Percentiles rank a stretch among this genome's conserved stretches.
These are phyloP conservation scores for Penicillium malachiteum DNA, from an alignment of 495 filamentous ascomycete genomes.

Conservation along the genomic window DNA sequence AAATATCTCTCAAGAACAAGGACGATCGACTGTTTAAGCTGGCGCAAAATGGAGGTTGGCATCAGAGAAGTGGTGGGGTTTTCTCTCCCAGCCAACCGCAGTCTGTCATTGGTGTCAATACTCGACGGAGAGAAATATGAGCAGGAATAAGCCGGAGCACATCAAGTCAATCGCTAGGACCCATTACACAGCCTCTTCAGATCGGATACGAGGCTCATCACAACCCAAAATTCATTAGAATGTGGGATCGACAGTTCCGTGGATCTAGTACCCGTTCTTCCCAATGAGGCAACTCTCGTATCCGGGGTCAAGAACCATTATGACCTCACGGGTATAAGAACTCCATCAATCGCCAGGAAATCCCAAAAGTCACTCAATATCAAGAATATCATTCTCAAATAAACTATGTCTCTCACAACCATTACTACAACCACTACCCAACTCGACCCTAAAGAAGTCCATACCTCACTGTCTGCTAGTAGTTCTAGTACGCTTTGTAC, in stretches of 20 bases:
- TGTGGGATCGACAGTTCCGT: constrained; percentile 6
- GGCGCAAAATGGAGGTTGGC: too few species aligned
- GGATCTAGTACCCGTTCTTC: not conserved
- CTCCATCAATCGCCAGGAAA: not conserved
- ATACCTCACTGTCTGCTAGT: constrained; percentile 8
- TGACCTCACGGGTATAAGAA: constrained; percentile 2
- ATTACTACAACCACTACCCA: constrained; percentile 7
- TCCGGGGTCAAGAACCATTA: constrained; percentile 5
- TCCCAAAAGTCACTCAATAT: not conserved
- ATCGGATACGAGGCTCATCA: not conserved
- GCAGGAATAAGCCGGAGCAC: too few species aligned
- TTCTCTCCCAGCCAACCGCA: too few species aligned
- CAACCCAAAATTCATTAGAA: not conserved
- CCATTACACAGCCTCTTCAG: not conserved
- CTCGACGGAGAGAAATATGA: too few species aligned
- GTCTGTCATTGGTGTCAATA: too few species aligned
- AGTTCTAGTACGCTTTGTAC: constrained; percentile 13
- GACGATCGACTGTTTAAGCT: too few species aligned
- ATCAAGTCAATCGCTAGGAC: too few species aligned
- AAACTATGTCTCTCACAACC: constrained; percentile 1
- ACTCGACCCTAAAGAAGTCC: constrained; percentile 7
- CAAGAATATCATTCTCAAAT: not conserved
- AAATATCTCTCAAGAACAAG: too few species aligned
- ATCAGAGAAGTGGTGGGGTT: too few species aligned
- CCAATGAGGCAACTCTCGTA: constrained; percentile 27